Conservation (phyloP, 2,329 filamentous ascomycete genomes). For the Hysterium pulicare region DNA sequence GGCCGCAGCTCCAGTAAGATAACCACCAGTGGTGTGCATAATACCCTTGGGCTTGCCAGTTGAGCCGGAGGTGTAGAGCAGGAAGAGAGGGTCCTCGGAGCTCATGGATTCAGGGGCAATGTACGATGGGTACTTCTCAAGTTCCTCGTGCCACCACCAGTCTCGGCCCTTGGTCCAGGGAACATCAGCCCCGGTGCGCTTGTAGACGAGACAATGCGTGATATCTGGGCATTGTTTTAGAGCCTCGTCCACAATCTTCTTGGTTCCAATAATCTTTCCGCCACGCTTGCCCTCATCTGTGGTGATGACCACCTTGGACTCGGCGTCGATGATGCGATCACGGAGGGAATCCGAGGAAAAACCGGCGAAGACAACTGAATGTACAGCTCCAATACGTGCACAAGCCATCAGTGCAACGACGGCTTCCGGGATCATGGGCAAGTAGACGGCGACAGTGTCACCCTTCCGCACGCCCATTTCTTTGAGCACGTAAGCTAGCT, state of each 20-base stretch:
- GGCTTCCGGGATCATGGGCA: constrained; percentile 98
- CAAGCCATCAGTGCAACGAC: constrained; percentile 88
- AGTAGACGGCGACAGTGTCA: constrained; percentile 93
- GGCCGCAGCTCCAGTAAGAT: constrained; percentile 86
- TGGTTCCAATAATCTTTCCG: constrained; percentile 94
- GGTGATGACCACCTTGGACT: constrained; percentile 92
- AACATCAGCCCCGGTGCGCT: constrained; percentile 89
- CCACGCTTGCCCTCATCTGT: constrained; percentile 97
- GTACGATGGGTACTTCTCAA: constrained; percentile 93
- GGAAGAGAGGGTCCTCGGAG: constrained; percentile 93
- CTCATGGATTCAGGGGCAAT: constrained; percentile 83
- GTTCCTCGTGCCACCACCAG: constrained; percentile 98
- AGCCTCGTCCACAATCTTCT: constrained; percentile 98
- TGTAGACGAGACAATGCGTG: constrained; percentile 81
- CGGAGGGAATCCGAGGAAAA: constrained; percentile 96
- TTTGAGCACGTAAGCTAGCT: constrained; percentile 82
- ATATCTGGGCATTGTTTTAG: constrained; percentile 94
- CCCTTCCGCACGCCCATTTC: constrained; percentile 96
- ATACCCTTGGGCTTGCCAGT: constrained; percentile 99
- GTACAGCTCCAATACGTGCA: constrained; percentile 86
- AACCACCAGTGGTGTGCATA: constrained; percentile 94
- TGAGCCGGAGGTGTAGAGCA: constrained; percentile 96
- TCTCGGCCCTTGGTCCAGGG: constrained; percentile 88
- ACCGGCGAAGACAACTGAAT: constrained; percentile 96
- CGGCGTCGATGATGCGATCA: constrained; percentile 87